These are phyloP conservation scores for Chlorella sp. DNA, from an alignment of 139 green algal species.

Conservation along the genomic window DNA sequence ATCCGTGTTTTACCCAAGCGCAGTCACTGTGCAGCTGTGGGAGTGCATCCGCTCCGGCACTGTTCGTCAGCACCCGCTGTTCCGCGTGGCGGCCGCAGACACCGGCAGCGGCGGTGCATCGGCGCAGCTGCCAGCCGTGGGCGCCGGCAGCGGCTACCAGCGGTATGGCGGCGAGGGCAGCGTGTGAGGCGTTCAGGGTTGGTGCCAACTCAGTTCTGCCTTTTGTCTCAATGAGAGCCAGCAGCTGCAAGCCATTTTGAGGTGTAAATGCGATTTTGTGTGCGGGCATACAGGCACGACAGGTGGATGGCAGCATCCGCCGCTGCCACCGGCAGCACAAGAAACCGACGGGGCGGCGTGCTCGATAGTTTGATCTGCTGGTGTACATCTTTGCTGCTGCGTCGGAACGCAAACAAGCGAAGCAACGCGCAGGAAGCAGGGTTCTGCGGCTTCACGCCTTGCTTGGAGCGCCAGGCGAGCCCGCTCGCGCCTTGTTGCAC, in stretches of 20 bases:
- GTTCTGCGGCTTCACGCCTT: too few species aligned
- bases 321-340: background rate
- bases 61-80: conserved; percentile 67
- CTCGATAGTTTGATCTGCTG: too few species aligned
- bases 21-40: conserved; percentile 56
- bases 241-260: background rate
- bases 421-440: too few species aligned
- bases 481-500: too few species aligned
- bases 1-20: too few species aligned
- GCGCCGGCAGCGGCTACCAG: background rate
- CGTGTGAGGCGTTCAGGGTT: too few species aligned
- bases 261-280: background rate
- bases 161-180: background rate
- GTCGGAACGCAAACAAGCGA: too few species aligned
- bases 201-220: too few species aligned
- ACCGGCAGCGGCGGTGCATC: background rate
- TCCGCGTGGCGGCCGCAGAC: conserved; percentile 20
- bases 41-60: conserved; percentile 37
- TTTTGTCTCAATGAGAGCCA: background rate
- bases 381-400: too few species aligned
- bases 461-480: too few species aligned
- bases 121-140: background rate
- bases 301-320: too few species aligned
- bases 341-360: too few species aligned
- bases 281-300: background rate